phyloP scores from a whole-genome alignment of 2,329 filamentous ascomycete species.

The Colletotrichum australisinense region DNA sequence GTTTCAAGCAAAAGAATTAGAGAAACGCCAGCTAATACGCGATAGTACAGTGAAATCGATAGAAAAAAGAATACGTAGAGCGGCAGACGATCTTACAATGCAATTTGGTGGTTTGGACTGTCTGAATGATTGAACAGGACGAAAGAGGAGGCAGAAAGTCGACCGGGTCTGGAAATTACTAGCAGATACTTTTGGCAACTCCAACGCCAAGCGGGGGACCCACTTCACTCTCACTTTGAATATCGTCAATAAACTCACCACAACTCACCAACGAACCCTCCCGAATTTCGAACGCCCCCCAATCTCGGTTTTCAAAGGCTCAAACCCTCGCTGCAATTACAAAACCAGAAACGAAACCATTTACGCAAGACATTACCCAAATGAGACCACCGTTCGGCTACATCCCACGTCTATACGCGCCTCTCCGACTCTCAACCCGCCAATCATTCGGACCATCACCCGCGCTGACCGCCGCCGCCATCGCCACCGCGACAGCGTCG shows the following conservation, averaged over 20 bases:
- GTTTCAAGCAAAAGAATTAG: too few relatives aligned
- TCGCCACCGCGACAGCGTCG: conserved; percentile 2
- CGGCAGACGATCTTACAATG: too few relatives aligned
- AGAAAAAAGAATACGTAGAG: too few relatives aligned
- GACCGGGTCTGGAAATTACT: conserved; percentile 15
- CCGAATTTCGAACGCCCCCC: neutral
- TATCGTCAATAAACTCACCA: conserved; percentile 2
- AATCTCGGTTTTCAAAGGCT: conserved; percentile 1
- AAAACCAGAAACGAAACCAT: neutral
- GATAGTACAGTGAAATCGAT: too few relatives aligned
- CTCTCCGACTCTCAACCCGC: conserved; percentile 13
- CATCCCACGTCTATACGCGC: conserved; percentile 26
- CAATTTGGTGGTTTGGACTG: too few relatives aligned
- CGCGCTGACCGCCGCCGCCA: conserved; percentile 14
- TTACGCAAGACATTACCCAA: conserved; percentile 1
- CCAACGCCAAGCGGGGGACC: conserved; percentile 7
- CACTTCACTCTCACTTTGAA: conserved; percentile 10
- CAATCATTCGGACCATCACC: conserved; percentile 26
- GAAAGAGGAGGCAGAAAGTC: neutral
- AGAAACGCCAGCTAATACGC: too few relatives aligned
- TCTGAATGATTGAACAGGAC: neutral
- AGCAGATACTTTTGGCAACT: conserved; percentile 15
- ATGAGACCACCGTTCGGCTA: conserved; percentile 14
- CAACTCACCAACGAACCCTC: neutral
- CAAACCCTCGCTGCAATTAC: neutral